Conservation (phyloP, 2,329 filamentous ascomycete species). For the Ceratocystis harringtonii region DNA sequence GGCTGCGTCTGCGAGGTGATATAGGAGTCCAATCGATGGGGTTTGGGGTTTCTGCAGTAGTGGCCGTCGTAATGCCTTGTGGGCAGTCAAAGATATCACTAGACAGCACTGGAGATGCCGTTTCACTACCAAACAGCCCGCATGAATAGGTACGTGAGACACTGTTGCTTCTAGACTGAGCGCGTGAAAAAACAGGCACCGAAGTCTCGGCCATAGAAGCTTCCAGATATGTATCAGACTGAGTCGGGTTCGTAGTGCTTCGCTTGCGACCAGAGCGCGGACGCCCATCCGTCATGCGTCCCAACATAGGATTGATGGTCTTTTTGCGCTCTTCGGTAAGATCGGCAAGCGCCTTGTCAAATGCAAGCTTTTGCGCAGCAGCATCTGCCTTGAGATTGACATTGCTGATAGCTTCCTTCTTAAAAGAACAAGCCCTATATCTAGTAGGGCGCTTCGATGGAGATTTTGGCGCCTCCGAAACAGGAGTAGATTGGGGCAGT, state of each 20-base stretch:
- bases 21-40: constrained; percentile 5
- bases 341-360: constrained; percentile 14
- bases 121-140: neutral
- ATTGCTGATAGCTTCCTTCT: neutral
- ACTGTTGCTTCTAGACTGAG: neutral
- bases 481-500: neutral
- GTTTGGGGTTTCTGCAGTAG: neutral
- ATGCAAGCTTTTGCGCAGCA: constrained; percentile 11
- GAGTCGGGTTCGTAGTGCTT: neutral
- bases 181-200: neutral
- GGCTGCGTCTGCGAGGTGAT: constrained; percentile 27
- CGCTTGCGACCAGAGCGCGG: constrained; percentile 7
- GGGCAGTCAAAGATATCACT: neutral
- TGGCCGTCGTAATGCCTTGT: neutral
- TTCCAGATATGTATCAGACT: neutral
- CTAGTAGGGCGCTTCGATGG: constrained; percentile 5
- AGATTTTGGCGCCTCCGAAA: neutral
- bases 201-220: neutral
- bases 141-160: constrained; percentile 7
- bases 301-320: constrained; percentile 14
- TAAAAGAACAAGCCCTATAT: neutral
- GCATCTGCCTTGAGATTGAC: neutral
- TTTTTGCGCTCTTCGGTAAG: constrained; percentile 15
- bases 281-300: constrained; percentile 13
- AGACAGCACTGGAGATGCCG: neutral